Conservation (phyloP, 1,284 basidiomycete species). For the Cryptococcus floricola region DNA sequence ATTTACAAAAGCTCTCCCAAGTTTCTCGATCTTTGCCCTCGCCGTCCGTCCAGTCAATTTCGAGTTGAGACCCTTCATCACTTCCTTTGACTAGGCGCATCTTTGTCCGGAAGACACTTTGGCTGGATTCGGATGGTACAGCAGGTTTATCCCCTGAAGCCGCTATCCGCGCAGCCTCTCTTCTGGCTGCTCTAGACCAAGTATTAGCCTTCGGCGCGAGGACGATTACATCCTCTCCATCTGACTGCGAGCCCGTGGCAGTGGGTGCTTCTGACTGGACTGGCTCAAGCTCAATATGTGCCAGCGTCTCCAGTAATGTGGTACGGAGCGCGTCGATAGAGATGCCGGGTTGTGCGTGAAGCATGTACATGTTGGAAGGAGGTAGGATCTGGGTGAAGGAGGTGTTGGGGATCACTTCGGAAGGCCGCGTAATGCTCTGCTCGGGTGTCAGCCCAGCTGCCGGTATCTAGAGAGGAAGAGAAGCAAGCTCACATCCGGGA, state of each 20-base stretch:
- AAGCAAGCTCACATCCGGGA: constrained; percentile 66
- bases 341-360: constrained; percentile 35
- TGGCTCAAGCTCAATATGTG: constrained; percentile 7
- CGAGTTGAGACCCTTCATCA: not conserved
- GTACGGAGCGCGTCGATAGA: constrained; percentile 46
- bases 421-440: constrained; percentile 23
- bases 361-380: constrained; percentile 43
- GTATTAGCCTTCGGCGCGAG: constrained; percentile 58
- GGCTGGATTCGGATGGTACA: too few relatives aligned
- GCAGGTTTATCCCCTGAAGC: too few relatives aligned
- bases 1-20: constrained; percentile 63
- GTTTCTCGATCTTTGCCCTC: constrained; percentile 26
- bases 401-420: constrained; percentile 48
- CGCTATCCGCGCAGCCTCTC: constrained; percentile 50
- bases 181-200: constrained; percentile 67
- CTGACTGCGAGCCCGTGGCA: not conserved
- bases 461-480: not conserved
- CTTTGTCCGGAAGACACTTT: too few relatives aligned
- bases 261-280: not conserved
- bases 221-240: not conserved
- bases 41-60: constrained; percentile 59
- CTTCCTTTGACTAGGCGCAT: too few relatives aligned
- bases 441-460: not conserved
- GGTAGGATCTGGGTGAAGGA: constrained; percentile 56
- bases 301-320: constrained; percentile 17